phyloP scores from a whole-genome alignment of 176 grass and related monocot species.

The Olyra latifolia region DNA sequence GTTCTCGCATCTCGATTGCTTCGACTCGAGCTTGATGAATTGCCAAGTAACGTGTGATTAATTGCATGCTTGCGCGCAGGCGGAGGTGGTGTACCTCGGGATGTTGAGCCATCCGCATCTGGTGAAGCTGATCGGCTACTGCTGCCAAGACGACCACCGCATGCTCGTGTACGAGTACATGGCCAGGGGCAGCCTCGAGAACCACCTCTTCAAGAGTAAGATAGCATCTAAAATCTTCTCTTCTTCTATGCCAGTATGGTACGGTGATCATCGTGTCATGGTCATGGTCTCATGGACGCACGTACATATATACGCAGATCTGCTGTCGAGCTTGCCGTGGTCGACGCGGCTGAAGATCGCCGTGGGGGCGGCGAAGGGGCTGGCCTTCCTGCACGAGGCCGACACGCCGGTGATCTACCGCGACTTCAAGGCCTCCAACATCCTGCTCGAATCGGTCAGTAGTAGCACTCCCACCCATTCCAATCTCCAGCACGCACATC shows the following conservation, averaged over 20 bases:
- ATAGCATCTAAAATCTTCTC: no score
- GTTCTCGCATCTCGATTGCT: background rate
- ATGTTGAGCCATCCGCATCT: constrained; percentile 75
- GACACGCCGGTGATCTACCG: constrained; percentile 89
- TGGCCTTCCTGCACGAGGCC: constrained; percentile 87
- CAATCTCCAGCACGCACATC: background rate
- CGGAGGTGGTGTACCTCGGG: constrained; percentile 84
- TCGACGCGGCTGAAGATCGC: constrained; percentile 84
- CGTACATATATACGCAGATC: constrained; percentile 41
- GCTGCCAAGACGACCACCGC: constrained; percentile 74
- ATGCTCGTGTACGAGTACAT: constrained; percentile 96
- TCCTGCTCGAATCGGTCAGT: constrained; percentile 80
- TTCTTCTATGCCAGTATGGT: no score
- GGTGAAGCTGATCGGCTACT: constrained; percentile 83
- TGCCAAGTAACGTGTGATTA: background rate
- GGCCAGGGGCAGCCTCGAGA: constrained; percentile 70
- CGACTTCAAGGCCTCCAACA: constrained; percentile 97
- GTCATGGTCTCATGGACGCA: no score
- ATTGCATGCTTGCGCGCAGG: constrained; percentile 25
- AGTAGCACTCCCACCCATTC: background rate
- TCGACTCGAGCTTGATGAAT: background rate
- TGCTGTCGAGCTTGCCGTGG: constrained; percentile 72
- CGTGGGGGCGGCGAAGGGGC: constrained; percentile 80
- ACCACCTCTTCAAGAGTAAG: constrained; percentile 91
- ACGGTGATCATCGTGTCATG: background rate